These are phyloP conservation scores for Oryza rufipogon DNA, from an alignment of 176 grass and related monocot genomes.

Conservation along the genomic window DNA sequence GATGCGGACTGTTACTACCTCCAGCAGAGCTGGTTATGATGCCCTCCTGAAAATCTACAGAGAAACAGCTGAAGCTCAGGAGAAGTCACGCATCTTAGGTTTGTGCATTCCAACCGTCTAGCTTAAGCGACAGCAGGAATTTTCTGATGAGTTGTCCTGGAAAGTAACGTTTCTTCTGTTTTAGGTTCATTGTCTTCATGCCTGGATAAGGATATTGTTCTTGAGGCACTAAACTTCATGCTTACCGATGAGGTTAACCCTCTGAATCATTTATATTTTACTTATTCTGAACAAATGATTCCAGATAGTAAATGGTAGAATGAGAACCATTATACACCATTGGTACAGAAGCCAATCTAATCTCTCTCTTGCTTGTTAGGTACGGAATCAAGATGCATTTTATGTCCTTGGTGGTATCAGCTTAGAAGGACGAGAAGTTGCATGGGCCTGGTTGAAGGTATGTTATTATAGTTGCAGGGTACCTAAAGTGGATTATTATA, in stretches of 20 bases:
- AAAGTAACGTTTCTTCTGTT: constrained; percentile 42
- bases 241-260: constrained; percentile 70
- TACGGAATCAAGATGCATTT: constrained; percentile 79
- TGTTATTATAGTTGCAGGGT: constrained; percentile 30
- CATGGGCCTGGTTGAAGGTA: constrained; percentile 93
- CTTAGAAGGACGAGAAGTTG: constrained; percentile 78
- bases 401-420: constrained; percentile 69
- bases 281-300: background rate
- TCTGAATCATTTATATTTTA: background rate
- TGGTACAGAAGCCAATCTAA: constrained; percentile 21
- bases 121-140: background rate
- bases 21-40: constrained; percentile 64
- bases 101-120: constrained; percentile 31
- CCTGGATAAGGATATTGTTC: constrained; percentile 70
- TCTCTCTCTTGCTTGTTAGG: constrained; percentile 46
- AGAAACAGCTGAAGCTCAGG: constrained; percentile 67
- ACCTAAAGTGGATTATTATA: background rate
- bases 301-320: background rate
- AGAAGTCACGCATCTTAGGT: constrained; percentile 76
- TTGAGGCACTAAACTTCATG: constrained; percentile 73
- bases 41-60: constrained; percentile 84
- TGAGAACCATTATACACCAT: background rate
- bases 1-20: constrained; percentile 62
- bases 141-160: background rate
- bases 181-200: constrained; percentile 61